These are phyloP conservation scores for Piper betle DNA, from an alignment of 164 flowering plant genomes.

Conservation along the genomic window DNA sequence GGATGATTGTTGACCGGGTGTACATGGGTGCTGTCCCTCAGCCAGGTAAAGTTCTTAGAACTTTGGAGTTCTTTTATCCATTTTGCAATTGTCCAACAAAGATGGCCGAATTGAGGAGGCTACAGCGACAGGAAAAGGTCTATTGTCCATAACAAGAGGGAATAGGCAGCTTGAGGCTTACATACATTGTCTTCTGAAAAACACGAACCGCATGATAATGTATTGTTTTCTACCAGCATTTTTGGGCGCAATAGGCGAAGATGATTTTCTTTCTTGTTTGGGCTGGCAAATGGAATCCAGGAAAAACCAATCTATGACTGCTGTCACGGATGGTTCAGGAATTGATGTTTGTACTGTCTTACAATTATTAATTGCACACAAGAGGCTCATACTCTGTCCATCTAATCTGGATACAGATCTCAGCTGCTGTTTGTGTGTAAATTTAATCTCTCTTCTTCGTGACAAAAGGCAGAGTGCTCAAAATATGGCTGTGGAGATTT, in stretches of 20 bases:
- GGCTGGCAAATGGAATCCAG: constrained; percentile 62
- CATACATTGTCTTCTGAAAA: constrained; percentile 75
- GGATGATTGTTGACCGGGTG: constrained; percentile 93
- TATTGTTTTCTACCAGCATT: constrained; percentile 91
- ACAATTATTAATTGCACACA: constrained; percentile 82
- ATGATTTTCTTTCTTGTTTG: constrained; percentile 55
- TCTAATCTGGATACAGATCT: constrained; percentile 85
- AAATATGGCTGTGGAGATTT: constrained; percentile 60
- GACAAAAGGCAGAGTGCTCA: constrained; percentile 53
- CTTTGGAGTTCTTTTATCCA: constrained; percentile 88
- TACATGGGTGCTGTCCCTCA: constrained; percentile 97
- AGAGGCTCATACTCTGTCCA: constrained; percentile 79
- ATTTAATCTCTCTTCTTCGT: constrained; percentile 69
- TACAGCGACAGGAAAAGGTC: constrained; percentile 60
- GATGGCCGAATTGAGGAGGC: constrained; percentile 92
- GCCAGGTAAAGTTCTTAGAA: constrained; percentile 60
- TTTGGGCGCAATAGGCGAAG: constrained; percentile 66
- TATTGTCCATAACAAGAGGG: constrained; percentile 81
- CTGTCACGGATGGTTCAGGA: constrained; percentile 43
- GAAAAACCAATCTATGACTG: constrained; percentile 21
- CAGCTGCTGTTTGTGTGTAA: constrained; percentile 80
- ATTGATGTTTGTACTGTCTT: constrained; percentile 63
- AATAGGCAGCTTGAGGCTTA: constrained; percentile 83
- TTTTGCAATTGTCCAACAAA: constrained; percentile 92
- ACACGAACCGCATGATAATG: constrained; percentile 82